Percentiles rank a stretch among this genome's conserved stretches.
Evolutionary conservation across 2,329 filamentous ascomycete species (phyloP).

Genomic region (Colletotrichum sidae): DNA sequence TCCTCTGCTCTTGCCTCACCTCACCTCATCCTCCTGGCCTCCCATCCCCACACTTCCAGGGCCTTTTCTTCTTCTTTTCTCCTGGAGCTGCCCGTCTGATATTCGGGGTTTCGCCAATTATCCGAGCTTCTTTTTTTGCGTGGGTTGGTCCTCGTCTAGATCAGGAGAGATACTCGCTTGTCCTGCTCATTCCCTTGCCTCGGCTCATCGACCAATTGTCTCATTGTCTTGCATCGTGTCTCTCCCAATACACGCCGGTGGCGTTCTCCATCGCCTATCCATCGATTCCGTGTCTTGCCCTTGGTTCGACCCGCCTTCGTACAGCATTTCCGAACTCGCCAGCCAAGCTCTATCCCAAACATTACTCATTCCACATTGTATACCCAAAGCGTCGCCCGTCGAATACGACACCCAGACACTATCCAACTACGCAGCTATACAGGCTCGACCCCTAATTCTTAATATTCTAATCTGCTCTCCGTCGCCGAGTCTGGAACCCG

Average conservation of each 20-base stretch:
- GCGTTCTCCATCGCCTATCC: constrained; percentile 14
- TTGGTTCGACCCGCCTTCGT: constrained; percentile 34
- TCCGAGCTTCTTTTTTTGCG: background rate
- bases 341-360: constrained; percentile 26
- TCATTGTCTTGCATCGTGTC: constrained; percentile 37
- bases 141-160: constrained; percentile 16
- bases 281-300: constrained; percentile 32
- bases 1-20: constrained; percentile 24
- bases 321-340: constrained; percentile 29
- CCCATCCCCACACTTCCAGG: constrained; percentile 11
- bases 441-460: constrained; percentile 35
- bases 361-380: constrained; percentile 35
- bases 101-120: constrained; percentile 4
- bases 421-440: constrained; percentile 16
- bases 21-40: constrained; percentile 25
- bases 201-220: constrained; percentile 17
- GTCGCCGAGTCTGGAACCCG: constrained; percentile 38
- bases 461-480: constrained; percentile 37
- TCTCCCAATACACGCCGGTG: constrained; percentile 28
- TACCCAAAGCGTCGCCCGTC: background rate
- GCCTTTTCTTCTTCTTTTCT: constrained; percentile 6
- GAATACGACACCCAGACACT: constrained; percentile 3
- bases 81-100: constrained; percentile 5
- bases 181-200: constrained; percentile 1
- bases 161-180: constrained; percentile 11